These are phyloP conservation scores for Paraglomus occultum DNA, from an alignment of 192 early-diverging fungal genomes.

Conservation along the genomic window DNA sequence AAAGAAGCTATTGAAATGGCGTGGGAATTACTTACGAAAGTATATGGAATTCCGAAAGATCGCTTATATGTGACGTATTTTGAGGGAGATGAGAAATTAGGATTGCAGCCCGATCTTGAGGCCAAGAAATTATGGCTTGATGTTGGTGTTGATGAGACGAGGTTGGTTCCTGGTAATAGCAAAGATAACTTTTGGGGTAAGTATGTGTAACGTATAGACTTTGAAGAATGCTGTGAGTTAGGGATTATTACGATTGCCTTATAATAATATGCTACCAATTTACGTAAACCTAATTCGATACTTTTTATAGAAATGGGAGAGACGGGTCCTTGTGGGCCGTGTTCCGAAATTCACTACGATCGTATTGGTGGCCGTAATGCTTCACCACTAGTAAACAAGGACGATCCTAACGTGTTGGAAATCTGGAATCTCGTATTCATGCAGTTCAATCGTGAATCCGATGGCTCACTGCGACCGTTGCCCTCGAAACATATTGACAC, in stretches of 20 bases:
- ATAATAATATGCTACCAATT: background rate
- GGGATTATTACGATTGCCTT: background rate
- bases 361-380: constrained; percentile 94
- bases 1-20: constrained; percentile 86
- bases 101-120: constrained; percentile 82
- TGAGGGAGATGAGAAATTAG: constrained; percentile 80
- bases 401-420: constrained; percentile 97
- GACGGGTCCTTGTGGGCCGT: constrained; percentile 95
- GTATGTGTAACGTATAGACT: constrained; percentile 15
- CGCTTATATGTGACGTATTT: constrained; percentile 97
- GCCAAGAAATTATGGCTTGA: constrained; percentile 91
- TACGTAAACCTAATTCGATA: background rate
- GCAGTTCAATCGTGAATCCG: constrained; percentile 96
- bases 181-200: constrained; percentile 99
- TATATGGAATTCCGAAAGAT: constrained; percentile 77
- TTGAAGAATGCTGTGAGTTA: background rate
- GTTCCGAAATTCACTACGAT: constrained; percentile 98
- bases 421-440: constrained; percentile 99
- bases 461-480: constrained; percentile 79
- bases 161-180: constrained; percentile 79
- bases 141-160: constrained; percentile 79
- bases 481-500: constrained; percentile 99
- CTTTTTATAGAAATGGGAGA: constrained; percentile 86
- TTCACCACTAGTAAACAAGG: constrained; percentile 86
- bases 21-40: constrained; percentile 91